Base-by-base conservation (phyloP, 306 rosid species). In the Rosa lucieae region DNA sequence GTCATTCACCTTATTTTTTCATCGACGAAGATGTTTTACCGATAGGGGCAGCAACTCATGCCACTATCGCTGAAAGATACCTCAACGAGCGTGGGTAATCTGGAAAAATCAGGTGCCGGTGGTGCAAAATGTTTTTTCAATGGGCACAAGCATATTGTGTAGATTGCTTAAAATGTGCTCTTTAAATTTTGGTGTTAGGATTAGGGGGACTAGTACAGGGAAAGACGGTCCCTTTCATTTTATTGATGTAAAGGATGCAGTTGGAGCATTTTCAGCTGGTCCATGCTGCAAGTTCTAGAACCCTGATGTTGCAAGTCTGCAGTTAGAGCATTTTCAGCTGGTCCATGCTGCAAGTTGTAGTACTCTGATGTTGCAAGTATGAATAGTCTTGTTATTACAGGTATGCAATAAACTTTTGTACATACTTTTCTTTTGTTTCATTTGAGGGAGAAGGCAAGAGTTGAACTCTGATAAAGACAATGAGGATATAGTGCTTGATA, bases 1-100 rank as follows among this genome's bases (percentile, higher is more conserved):
- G 97, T 4, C 98, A 94, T 82, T 94, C 98, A 2, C 97, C 98
- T 9, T 81, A 92, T 77, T 94, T 94, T 76, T 92, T 87, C 94
- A 92, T 94, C 17, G 98, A 94, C 18, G 98, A 92, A 83, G 92
- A 94, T 6, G 90, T 80, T 79, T 88, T 94, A 1, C 97, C 97
- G 4, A 71, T 84, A 3, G 98, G 97, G 0, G 98, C 97, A 10
- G 94, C 97, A 7, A 80, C 84, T 74, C 97, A 92, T 49, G 97
- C 98, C 63, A 88, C 90, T 74, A 89, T 94, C 52, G 97, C 97
- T 32, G 98, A 94, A 82, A 90, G 98, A 78, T 94, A 90, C 87
- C 97, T 92, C 80, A 85, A 79, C 55, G 89, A 94, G 79, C 92
- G 66, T 18, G 63, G 79, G 6, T 82, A 67, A 86, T 79, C 21